Percentiles rank a stretch among this genome's conserved stretches.
Evolutionary conservation across 352 stramenopile species (phyloP).

Genomic region (Pythium insidiosum): DNA sequence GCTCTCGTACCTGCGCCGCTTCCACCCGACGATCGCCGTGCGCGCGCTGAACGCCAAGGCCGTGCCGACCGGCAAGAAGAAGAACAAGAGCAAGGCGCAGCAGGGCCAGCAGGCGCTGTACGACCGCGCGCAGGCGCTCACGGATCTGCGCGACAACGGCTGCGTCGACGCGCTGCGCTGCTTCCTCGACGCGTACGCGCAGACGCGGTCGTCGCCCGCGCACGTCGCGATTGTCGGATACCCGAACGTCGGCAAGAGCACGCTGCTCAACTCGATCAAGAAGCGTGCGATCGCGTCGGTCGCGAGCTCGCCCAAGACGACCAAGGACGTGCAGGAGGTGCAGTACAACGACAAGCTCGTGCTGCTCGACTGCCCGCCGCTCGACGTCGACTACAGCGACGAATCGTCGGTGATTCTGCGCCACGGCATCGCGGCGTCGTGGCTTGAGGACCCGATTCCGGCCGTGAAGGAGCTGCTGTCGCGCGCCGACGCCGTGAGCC

Average conservation of each 20-base stretch:
- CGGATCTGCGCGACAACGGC: conserved; percentile 68
- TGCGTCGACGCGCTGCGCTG: conserved; percentile 87
- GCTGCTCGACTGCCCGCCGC: conserved; percentile 94
- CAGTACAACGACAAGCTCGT: conserved; percentile 95
- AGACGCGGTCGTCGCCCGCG: conserved; percentile 59
- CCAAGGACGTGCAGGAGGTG: conserved; percentile 86
- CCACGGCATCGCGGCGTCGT: conserved; percentile 93
- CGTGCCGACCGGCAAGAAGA: conserved; percentile 89
- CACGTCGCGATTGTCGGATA: conserved; percentile 98
- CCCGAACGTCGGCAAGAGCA: conserved; percentile 95
- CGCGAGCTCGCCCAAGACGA: conserved; percentile 44
- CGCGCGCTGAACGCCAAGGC: conserved; percentile 72
- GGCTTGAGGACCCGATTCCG: conserved; percentile 92
- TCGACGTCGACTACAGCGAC: conserved; percentile 94
- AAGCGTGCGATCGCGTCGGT: conserved; percentile 44
- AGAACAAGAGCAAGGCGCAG: conserved; percentile 51
- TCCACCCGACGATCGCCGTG: conserved; percentile 92
- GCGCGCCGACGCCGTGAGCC: conserved; percentile 85
- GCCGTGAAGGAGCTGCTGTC: conserved; percentile 89
- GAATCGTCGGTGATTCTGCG: conserved; percentile 80
- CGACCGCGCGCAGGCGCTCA: conserved; percentile 57
- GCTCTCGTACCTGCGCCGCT: conserved; percentile 91
- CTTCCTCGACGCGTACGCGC: conserved; percentile 96
- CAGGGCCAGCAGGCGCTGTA: conserved; percentile 64
- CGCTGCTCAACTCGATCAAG: conserved; percentile 95